A percentile compares a stretch with the other conserved stretches of the same genome.
phyloP scores from a whole-genome alignment of 2,329 filamentous ascomycete species.

The Sclerotinia trifoliorum region DNA sequence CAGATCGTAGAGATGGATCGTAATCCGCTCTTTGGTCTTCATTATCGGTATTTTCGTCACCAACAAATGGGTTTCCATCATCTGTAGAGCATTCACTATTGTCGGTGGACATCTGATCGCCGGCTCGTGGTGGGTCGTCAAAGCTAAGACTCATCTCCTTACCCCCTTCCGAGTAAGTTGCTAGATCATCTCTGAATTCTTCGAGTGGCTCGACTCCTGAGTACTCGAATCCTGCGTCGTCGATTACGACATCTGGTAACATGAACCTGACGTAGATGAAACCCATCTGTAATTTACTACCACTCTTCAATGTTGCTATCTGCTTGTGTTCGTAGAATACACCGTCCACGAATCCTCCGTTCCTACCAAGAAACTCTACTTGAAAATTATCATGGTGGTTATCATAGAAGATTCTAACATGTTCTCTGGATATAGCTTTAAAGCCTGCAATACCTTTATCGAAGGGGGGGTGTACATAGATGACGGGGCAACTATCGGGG shows the following conservation, averaged over 20 bases:
- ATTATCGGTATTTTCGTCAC: slow-evolving; percentile 32
- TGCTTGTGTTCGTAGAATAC: slow-evolving; percentile 53
- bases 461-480: slow-evolving; percentile 70
- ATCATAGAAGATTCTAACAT: slow-evolving; percentile 72
- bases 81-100: slow-evolving; percentile 24
- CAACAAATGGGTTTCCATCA: slow-evolving; percentile 32
- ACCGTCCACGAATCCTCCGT: slow-evolving; percentile 69
- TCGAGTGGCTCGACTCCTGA: slow-evolving; percentile 43
- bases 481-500: slow-evolving; percentile 60
- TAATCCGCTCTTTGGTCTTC: slow-evolving; percentile 29
- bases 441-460: slow-evolving; percentile 61
- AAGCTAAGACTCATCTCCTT: slow-evolving; percentile 76
- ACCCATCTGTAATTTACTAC: slow-evolving; percentile 69
- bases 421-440: slow-evolving; percentile 71
- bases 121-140: slow-evolving; percentile 59
- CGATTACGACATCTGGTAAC: slow-evolving; percentile 61
- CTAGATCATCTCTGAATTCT: background rate
- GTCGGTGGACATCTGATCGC: slow-evolving; percentile 46
- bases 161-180: slow-evolving; percentile 50
- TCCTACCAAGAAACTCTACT: slow-evolving; percentile 55
- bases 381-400: slow-evolving; percentile 62
- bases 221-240: slow-evolving; percentile 58
- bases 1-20: slow-evolving; percentile 12
- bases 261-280: slow-evolving; percentile 67
- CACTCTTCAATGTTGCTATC: slow-evolving; percentile 59